Conservation (phyloP, 208 protist genomes). For the Porcisia hertigi region DNA sequence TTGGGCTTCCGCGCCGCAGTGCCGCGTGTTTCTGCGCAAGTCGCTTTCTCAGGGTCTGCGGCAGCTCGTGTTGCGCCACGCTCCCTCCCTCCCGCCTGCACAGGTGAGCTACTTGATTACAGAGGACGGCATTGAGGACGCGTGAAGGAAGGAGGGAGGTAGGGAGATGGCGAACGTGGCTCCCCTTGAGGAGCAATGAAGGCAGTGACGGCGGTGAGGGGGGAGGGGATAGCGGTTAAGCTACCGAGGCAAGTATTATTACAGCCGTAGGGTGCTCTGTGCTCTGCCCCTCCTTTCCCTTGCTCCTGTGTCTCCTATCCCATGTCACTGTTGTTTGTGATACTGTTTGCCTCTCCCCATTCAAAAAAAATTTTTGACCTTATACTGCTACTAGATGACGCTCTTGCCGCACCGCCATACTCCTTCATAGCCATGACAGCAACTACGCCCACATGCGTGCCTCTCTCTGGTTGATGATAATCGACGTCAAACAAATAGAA, state of each 20-base stretch:
- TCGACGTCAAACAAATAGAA: not conserved
- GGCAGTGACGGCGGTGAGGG: not conserved
- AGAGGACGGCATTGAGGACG: slow-evolving; percentile 45
- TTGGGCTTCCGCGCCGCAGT: slow-evolving; percentile 51
- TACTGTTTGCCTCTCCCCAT: no score
- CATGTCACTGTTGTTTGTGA: no score
- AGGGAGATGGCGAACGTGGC: not conserved
- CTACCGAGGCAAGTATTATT: not conserved
- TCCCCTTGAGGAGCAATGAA: no score
- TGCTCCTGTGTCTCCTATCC: no score
- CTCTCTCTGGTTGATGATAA: not conserved
- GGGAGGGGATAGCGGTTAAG: not conserved
- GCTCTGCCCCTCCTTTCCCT: not conserved
- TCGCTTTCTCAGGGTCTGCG: slow-evolving; percentile 25
- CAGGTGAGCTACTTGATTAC: slow-evolving; percentile 42
- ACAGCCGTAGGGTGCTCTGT: not conserved
- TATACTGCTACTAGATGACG: not conserved
- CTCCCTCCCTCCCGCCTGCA: slow-evolving; percentile 41
- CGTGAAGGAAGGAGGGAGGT: not conserved
- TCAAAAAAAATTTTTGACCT: no score
- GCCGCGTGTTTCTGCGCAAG: slow-evolving; percentile 51
- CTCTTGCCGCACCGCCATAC: not conserved
- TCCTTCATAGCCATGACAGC: not conserved
- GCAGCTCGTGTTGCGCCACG: slow-evolving; percentile 39
- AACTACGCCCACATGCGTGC: not conserved